These are phyloP conservation scores for Colletotrichum magnum DNA, from an alignment of 2,329 filamentous ascomycete genomes.

Conservation along the genomic window DNA sequence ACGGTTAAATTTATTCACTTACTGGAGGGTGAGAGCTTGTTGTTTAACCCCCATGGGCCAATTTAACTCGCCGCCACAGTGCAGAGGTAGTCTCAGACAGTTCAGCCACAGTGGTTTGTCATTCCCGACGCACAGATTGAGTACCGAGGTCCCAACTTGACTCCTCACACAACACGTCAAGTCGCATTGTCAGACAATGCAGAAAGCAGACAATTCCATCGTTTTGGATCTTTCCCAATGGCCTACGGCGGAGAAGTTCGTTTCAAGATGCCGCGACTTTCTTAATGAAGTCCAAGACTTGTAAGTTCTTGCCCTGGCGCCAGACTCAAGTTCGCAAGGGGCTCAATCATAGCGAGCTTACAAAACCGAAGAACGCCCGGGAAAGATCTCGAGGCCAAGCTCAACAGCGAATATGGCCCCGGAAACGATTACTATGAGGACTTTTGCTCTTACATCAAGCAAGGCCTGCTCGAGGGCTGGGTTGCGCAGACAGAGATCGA, in stretches of 20 bases:
- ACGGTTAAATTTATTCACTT: too few species aligned
- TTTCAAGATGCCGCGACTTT: slow-evolving; percentile 48
- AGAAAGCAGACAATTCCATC: slow-evolving; percentile 29
- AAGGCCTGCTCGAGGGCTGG: slow-evolving; percentile 61
- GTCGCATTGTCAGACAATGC: slow-evolving; percentile 8
- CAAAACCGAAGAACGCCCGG: slow-evolving; percentile 57
- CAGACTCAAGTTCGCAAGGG: neutral
- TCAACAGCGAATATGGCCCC: slow-evolving; percentile 60
- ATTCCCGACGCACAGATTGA: neutral
- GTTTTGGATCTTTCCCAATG: slow-evolving; percentile 46
- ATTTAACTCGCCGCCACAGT: too few species aligned
- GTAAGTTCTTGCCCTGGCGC: slow-evolving; percentile 42
- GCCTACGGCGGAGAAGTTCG: slow-evolving; percentile 48
- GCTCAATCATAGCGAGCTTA: too few species aligned
- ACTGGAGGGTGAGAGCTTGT: too few species aligned
- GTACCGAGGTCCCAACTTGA: neutral
- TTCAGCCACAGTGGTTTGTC: neutral
- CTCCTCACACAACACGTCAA: neutral
- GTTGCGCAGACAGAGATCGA: slow-evolving; percentile 58
- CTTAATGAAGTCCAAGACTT: slow-evolving; percentile 49
- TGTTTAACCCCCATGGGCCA: too few species aligned
- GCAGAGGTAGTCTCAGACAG: too few species aligned
- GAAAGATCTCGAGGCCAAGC: slow-evolving; percentile 57
- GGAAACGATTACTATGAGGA: slow-evolving; percentile 59
- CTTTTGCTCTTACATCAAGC: slow-evolving; percentile 54